A percentile compares a stretch with the other conserved stretches of the same genome.
Conservation (phyloP, 441 rosid species). For the Bruguiera hainesii region DNA sequence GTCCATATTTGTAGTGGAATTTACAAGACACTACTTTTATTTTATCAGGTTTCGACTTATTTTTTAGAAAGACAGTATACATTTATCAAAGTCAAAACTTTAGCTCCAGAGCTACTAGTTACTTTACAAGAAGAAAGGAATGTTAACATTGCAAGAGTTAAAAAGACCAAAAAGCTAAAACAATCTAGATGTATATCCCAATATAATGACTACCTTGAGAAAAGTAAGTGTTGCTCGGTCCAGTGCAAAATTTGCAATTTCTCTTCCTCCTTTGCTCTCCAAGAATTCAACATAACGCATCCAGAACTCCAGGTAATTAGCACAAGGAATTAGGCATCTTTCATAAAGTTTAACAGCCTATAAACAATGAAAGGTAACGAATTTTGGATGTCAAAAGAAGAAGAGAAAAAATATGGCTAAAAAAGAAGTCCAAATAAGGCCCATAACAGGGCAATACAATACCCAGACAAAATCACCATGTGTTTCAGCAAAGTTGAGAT, state of each 20-base stretch:
- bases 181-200: conserved; percentile 7
- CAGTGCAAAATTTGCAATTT: conserved; percentile 76
- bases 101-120: neutral
- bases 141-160: neutral
- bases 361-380: conserved; percentile 15
- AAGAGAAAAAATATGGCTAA: conserved; percentile 3
- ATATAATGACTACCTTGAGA: conserved; percentile 55
- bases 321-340: conserved; percentile 91
- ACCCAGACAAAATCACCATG: conserved; percentile 94
- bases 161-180: neutral
- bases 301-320: conserved; percentile 84
- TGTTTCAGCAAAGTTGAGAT: conserved; percentile 74
- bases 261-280: conserved; percentile 91
- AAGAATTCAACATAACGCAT: conserved; percentile 80
- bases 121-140: conserved; percentile 3
- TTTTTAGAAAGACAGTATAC: neutral
- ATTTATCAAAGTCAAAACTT: too few species aligned
- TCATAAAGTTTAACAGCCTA: conserved; percentile 87
- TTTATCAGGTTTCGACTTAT: neutral
- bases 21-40: neutral
- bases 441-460: conserved; percentile 26
- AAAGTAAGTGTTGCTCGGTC: conserved; percentile 63
- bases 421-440: conserved; percentile 4
- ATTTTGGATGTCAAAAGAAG: conserved; percentile 14
- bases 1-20: neutral